Evolutionary conservation across 75 land plant genomes (phyloP), one percentile per base, ranked within the genome.

Genomic region (Cunninghamia lanceolata): DNA sequence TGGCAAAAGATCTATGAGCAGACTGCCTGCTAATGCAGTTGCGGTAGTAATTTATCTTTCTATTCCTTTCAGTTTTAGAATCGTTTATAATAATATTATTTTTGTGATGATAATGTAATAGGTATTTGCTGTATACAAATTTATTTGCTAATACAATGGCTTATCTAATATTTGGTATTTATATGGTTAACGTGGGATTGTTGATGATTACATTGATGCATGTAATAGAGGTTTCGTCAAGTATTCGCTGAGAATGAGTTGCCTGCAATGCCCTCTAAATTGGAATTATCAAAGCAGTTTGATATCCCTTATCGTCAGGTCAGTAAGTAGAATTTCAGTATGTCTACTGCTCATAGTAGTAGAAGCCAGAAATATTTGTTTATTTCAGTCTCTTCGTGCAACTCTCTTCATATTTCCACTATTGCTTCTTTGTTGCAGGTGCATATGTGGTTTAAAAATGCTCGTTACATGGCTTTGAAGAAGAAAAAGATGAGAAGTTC

Each of bases 371-470:
- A 45, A 80, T 28, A 43, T 45, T 14, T 80, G 9, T 28, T 17
- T 77, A 50, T 86, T 85, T 32, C 21, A n/a, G 36, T 46, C 19
- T 3, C 28, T 77, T 86, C 83, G 15, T 80, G 84, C 38, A 36
- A 50, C 53, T 28, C 9, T 17, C 53, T 28, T 39, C 54, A 25
- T 71, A 85, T 54, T 86, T 86, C 19, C 46, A 43, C 30, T 8
- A 36, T 86, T 83, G 28, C 13, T 54, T 30, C 3, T 40, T 74
- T 75, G 79, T 83, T 87, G 30, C 93, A 96, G 98, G 95, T 96
- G 9, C 88, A 88, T 87, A 93, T 93, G 86, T 96, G 98, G 98
- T 96, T 96, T 86, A 94, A 91, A 85, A 96, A 96, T 88, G 93
- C 94, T 14, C 89, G 98, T 19, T 93, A 91, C 81, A 68, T 86